Evolutionary conservation across 1,139 yeast species (phyloP), one percentile per base, ranked within the genome.

Genomic region (Meyerozyma carpophila): DNA sequence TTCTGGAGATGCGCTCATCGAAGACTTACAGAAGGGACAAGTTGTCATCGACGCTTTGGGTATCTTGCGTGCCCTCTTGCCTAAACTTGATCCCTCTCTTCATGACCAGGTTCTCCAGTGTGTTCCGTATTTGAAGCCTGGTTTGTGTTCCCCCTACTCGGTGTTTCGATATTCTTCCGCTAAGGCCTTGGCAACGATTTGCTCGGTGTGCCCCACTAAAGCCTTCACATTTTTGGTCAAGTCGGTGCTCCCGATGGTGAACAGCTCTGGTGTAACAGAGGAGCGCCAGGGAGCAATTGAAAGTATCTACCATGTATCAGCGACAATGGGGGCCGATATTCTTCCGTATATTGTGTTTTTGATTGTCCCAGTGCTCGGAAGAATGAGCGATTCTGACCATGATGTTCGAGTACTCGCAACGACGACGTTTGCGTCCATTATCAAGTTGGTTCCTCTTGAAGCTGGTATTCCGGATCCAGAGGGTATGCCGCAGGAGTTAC

Each of bases 381-480:
- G 98, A 61, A 94, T 94, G 98, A 90, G 97, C 72, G 99, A 94
- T 65, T 76, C 96, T 2, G 90, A 91, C 58, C 79, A 77, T 45
- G 96, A 90, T 60, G 84, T 91, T n/a, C 80, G 99, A 56, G 75
- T 86, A 18, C 67, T 94, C 44, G 95, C 98, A 0, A 91, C 98
- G 0, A 89, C 97, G 0, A 89, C 98, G 0, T 94, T 94, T 75
- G 99, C 99, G 0, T 84, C 95, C 0, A 89, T 94, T 48, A 93
- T 94, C 54, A 94, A 93, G 60, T 71, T 94, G 49, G 98, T 93
- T 20, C 99, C 99, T 5, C 75, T 94, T 48, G 99, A 94, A 66
- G 95, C 96, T 7, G 98, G 98, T 57, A 91, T 94, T 40, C 93
- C 96, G 1, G 97, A 93, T 63, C 98, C 98, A 1, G 84, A 81